A percentile compares a stretch with the other conserved stretches of the same genome.
These are phyloP conservation scores for Komagataea norvegica DNA, from an alignment of 1,139 yeast genomes.

Conservation along the genomic window DNA sequence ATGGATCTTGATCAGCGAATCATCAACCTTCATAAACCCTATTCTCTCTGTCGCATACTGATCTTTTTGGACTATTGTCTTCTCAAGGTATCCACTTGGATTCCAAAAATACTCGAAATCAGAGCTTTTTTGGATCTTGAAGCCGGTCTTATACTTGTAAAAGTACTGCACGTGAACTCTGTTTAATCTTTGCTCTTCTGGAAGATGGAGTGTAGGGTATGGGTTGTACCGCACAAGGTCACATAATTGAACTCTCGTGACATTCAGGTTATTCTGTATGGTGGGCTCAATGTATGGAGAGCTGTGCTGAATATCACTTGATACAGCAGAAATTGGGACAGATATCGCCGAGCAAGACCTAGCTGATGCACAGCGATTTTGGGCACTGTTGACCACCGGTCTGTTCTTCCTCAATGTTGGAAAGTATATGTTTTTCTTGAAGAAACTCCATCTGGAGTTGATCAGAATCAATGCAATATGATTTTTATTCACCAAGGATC, in stretches of 20 bases:
- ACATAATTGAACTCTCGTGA: constrained; percentile 4
- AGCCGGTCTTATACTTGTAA: constrained; percentile 5
- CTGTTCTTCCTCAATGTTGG: constrained; percentile 6
- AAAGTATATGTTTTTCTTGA: constrained; percentile 9
- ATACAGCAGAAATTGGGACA: background rate
- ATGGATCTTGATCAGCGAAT: constrained; percentile 8
- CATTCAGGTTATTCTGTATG: constrained; percentile 4
- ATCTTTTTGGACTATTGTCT: constrained; percentile 1
- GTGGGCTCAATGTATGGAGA: constrained; percentile 10
- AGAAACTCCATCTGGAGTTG: constrained; percentile 11
- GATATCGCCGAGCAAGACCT: background rate
- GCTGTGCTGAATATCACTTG: background rate
- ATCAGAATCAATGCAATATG: constrained; percentile 4
- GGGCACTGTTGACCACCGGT: too few species aligned
- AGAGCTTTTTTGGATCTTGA: constrained; percentile 8
- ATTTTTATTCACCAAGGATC: background rate
- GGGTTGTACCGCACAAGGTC: constrained; percentile 6
- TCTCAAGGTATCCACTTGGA: constrained; percentile 21
- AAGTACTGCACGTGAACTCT: constrained; percentile 6
- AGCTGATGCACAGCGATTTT: too few species aligned
- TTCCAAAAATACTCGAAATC: constrained; percentile 17
- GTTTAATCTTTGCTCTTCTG: constrained; percentile 5
- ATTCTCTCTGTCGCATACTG: constrained; percentile 15
- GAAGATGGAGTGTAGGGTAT: constrained; percentile 3
- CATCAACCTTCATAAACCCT: constrained; percentile 9